Evolutionary conservation across 176 grass and related monocot species (phyloP).

Genomic region (Zea mays): Zm-B73-REFERENCE-NAM-5.0 NC_050101.1:121721501-121722000

Average conservation of each 20-base stretch:
- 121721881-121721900: conserved; percentile 56
- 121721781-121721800: conserved; percentile 53
- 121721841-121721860: conserved; percentile 58
- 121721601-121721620: no score
- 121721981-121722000: not conserved
- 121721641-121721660: not conserved
- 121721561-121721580: no score
- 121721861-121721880: conserved; percentile 62
- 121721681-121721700: conserved; percentile 26
- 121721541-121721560: no score
- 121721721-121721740: conserved; percentile 60
- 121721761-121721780: conserved; percentile 40
- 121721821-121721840: conserved; percentile 76
- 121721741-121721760: conserved; percentile 41
- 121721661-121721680: not conserved
- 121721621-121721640: no score
- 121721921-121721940: conserved; percentile 66
- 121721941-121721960: conserved; percentile 62
- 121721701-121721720: conserved; percentile 65
- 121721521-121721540: no score
- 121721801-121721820: conserved; percentile 50
- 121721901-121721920: conserved; percentile 84
- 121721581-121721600: no score
- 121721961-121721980: conserved; percentile 57
- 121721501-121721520: no score